Base-by-base conservation (phyloP, 2,329 filamentous ascomycete genomes). In the Thielaviopsis punctulata region DNA sequence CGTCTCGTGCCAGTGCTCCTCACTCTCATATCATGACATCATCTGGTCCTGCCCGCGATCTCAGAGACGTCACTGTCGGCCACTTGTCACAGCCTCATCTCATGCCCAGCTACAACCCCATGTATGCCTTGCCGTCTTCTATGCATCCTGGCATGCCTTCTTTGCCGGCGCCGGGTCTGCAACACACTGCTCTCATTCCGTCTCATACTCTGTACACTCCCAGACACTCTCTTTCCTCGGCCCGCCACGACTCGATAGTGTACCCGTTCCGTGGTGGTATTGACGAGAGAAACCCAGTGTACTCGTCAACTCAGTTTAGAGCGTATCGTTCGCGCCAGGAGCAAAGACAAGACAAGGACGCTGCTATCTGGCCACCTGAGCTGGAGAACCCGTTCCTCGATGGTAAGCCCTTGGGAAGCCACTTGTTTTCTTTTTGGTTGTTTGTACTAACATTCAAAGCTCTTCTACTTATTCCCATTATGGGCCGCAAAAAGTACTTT, bases 371-470 rank as follows among this genome's bases (percentile, higher is more conserved):
- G 80, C 69, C 80, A 51, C 70, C 77, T 2, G 72, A 77, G 57
- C 68, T 83, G 8, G 80, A 84, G 61, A 71, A 77, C 68, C 76
- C 77, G 30, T 84, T 84, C 60, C 72, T 83, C 55, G 79, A 84
- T 65, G 77, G 79, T 82, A 65, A 66, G 73, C 61, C n/a, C n/a
- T n/a, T n/a, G n/a, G 8, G 7, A 27, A 25, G 2, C 22, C 8
- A 5, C 12, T 21, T 12, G 6, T 27, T n/a, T 15, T 15, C 13
- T 36, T 39, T 13, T 27, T 52, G 15, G n/a, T 44, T 22, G 24
- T 19, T 10, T 27, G 24, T 25, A 30, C 47, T 47, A 24, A 48
- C 49, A n/a, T 25, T 6, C 24, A 18, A 55, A 83, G 80, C 79
- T 52, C 71, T 83, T 12, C 66, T 82, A 48, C 67, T 80, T 48